Conservation (phyloP, 345 rosid genomes). For the Euphorbia pulcherrima region DNA sequence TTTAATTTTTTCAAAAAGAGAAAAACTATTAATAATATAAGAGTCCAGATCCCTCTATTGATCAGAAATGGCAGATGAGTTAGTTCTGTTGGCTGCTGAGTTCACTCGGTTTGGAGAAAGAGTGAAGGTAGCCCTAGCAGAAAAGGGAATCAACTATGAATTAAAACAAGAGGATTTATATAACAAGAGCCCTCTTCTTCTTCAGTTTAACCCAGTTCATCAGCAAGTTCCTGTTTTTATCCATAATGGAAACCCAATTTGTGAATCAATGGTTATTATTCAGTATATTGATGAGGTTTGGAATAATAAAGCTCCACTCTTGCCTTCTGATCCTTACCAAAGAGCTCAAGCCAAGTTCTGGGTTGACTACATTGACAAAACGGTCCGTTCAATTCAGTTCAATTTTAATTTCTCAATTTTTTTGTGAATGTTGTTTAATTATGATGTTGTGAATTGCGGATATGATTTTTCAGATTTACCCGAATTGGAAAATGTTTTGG, state of each 20-base stretch:
- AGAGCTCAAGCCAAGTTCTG: conserved; percentile 21
- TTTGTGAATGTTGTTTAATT: too few species aligned
- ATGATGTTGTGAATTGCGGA: conserved; percentile 3
- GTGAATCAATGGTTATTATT: conserved; percentile 17
- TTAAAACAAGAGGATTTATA: conserved; percentile 12
- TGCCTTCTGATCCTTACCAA: conserved; percentile 17
- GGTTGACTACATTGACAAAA: conserved; percentile 12
- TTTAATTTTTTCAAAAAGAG: too few species aligned
- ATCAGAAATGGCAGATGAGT: conserved; percentile 7
- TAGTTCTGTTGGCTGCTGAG: background rate
- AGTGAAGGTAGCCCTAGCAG: conserved; percentile 17
- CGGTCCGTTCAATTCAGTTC: background rate
- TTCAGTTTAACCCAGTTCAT: conserved; percentile 11
- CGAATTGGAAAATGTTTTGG: conserved; percentile 12
- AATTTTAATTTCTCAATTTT: background rate
- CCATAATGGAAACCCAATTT: conserved; percentile 18
- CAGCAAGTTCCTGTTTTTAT: conserved; percentile 16
- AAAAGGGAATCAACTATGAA: conserved; percentile 13
- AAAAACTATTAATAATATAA: too few species aligned
- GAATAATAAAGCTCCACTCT: conserved; percentile 2
- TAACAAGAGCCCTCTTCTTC: conserved; percentile 13
- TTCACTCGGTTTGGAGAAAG: conserved; percentile 9
- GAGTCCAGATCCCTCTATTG: background rate
- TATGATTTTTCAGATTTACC: conserved; percentile 5
- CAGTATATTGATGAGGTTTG: conserved; percentile 18